Conservation (phyloP, 805 yeast genomes). For the Wickerhamia fluorescens region DNA sequence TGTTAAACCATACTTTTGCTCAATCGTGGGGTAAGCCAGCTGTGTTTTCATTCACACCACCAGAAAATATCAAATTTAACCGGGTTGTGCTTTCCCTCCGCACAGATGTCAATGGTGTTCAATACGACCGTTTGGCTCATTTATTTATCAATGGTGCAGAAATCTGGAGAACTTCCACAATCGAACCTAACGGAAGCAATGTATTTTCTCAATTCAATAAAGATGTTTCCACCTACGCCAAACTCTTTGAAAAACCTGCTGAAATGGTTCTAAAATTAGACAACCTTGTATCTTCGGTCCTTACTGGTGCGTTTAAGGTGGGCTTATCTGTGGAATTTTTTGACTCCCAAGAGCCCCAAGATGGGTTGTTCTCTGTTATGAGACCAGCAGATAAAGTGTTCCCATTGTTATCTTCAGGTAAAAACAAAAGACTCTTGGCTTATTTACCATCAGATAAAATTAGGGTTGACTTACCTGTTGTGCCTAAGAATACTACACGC, state of each 20-base stretch:
- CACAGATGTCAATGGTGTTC: constrained; percentile 50
- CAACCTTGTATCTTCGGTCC: constrained; percentile 46
- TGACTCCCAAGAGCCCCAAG: no score
- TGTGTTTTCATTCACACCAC: constrained; percentile 34
- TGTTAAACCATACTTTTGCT: constrained; percentile 47
- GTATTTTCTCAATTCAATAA: constrained; percentile 47
- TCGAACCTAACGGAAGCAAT: constrained; percentile 42
- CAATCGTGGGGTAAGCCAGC: constrained; percentile 57
- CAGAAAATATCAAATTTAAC: constrained; percentile 35
- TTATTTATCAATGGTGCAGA: constrained; percentile 56
- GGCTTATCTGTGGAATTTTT: constrained; percentile 47
- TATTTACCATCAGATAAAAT: constrained; percentile 38
- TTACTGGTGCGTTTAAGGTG: constrained; percentile 57
- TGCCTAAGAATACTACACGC: constrained; percentile 52
- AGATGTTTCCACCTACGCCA: constrained; percentile 54
- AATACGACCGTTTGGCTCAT: constrained; percentile 60
- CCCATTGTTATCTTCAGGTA: constrained; percentile 27
- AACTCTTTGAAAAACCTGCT: constrained; percentile 39
- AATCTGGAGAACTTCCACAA: constrained; percentile 82
- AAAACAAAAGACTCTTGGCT: constrained; percentile 29
- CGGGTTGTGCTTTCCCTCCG: constrained; percentile 47
- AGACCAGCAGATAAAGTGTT: constrained; percentile 33
- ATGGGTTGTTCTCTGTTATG: constrained; percentile 20
- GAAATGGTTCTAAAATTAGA: constrained; percentile 55
- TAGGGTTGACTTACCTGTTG: constrained; percentile 33